Conservation (phyloP, 768 basidiomycete genomes). For the Candolleomyces efflorescens region DNA sequence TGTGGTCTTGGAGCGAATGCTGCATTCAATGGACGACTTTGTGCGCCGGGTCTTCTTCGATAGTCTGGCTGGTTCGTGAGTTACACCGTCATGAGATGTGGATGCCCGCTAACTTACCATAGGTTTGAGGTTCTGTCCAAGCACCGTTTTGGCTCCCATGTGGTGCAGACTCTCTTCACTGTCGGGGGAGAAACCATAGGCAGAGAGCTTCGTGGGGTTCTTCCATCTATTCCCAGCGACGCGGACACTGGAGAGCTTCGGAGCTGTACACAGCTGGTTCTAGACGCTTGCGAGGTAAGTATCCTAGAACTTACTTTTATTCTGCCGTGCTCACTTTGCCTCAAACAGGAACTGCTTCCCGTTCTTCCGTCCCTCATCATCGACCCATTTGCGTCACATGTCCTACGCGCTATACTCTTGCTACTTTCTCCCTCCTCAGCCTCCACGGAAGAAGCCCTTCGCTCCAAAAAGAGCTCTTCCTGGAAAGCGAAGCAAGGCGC, state of each 20-base stretch:
- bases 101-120: background rate
- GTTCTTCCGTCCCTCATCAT: conserved; percentile 61
- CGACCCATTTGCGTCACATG: conserved; percentile 90
- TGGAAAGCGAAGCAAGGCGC: conserved; percentile 81
- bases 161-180: conserved; percentile 83
- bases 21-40: conserved; percentile 94
- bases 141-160: conserved; percentile 94
- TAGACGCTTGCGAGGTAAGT: conserved; percentile 62
- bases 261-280: conserved; percentile 56
- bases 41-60: conserved; percentile 89
- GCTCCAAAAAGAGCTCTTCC: conserved; percentile 75
- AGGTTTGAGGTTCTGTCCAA: conserved; percentile 63
- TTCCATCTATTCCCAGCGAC: conserved; percentile 43
- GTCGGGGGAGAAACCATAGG: conserved; percentile 60
- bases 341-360: conserved; percentile 63
- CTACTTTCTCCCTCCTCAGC: conserved; percentile 62
- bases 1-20: conserved; percentile 82
- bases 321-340: background rate
- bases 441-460: conserved; percentile 31
- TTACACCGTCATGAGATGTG: conserved; percentile 13
- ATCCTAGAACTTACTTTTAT: conserved; percentile 8
- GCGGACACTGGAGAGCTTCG: conserved; percentile 62
- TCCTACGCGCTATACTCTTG: conserved; percentile 73
- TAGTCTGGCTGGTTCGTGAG: conserved; percentile 84
- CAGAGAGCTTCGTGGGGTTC: conserved; percentile 61